A percentile compares a stretch with the other conserved stretches of the same genome.
Conservation (phyloP, 371 early-diverging fungal genomes). For the Mortierella sp. region DNA sequence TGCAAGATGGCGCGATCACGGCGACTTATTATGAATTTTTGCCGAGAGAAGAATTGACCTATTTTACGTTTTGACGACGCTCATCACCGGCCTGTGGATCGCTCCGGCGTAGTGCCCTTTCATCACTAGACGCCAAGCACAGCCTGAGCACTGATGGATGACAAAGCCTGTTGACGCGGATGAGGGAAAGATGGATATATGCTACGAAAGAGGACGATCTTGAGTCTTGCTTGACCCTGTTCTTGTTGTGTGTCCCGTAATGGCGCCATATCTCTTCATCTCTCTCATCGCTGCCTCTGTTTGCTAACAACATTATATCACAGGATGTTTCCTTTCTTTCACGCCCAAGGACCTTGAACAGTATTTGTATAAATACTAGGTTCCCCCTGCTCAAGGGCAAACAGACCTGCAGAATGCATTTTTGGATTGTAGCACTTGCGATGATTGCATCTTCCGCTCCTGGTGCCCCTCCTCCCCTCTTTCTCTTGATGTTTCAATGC, state of each 20-base stretch:
- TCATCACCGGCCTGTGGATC: too few species aligned
- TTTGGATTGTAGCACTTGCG: slow-evolving; percentile 11
- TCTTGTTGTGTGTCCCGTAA: background rate
- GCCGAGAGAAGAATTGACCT: background rate
- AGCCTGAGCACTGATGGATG: too few species aligned
- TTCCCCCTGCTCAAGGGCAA: too few species aligned
- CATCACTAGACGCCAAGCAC: too few species aligned
- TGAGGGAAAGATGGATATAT: too few species aligned
- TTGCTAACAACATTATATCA: too few species aligned
- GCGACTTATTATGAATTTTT: slow-evolving; percentile 14
- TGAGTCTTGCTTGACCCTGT: too few species aligned
- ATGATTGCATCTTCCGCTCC: slow-evolving; percentile 34
- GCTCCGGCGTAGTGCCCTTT: too few species aligned
- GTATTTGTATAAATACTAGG: background rate
- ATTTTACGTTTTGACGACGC: background rate
- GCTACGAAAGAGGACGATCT: too few species aligned
- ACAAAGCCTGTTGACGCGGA: too few species aligned
- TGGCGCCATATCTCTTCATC: slow-evolving; percentile 30
- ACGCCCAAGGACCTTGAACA: too few species aligned
- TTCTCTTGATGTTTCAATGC: slow-evolving; percentile 7
- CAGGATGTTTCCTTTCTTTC: background rate
- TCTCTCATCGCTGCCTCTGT: background rate
- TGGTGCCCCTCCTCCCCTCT: slow-evolving; percentile 6
- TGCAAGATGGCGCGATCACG: slow-evolving; percentile 24
- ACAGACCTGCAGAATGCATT: too few species aligned